Base-by-base conservation (phyloP, 306 rosid genomes). In the Begonia masoniana region DNA sequence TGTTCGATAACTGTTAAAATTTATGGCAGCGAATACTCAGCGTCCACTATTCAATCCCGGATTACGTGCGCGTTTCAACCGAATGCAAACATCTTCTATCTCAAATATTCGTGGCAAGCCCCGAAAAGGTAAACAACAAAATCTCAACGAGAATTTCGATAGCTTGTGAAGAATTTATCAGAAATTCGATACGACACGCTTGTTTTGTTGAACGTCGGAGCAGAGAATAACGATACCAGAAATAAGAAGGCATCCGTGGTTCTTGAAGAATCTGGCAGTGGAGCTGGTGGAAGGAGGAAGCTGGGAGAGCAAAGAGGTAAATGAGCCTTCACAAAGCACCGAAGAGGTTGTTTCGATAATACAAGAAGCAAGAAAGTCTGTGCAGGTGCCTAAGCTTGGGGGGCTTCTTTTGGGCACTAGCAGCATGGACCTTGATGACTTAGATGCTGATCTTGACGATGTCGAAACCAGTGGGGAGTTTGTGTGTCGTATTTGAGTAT, bases 151-250 rank as follows among this genome's bases (percentile, higher is more conserved):
- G 1, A 0, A 47, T 47, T 48, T 14, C 52, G 3, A 41, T 36
- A 55, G 17, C 49, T 15, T 7, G 35, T 14, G 17, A 41, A 8
- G 15, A 42, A 41, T 47, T 57, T n/a, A 26, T 53, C 0, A 31
- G 9, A 31, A 31, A 31, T 31, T 31, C 39, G 39, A 31, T 31
- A 31, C 1, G 5, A 5, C 7, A 31, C 8, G 39, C 8, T 5
- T 5, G 24, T 6, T 31, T 5, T 6, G 9, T 31, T 7, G 1
- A 31, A 5, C 39, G 0, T 31, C 39, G 45, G 15, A 41, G 74
- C 89, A 87, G 96, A 83, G 94, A 71, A 76, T 87, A 63, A 78
- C 84, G 11, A 76, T 87, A 17, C 70, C 80, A n/a, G 89, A 77
- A 62, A 81, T 87, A 0, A 87, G 64, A 57, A 68, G 24, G 51